phyloP scores from a whole-genome alignment of 179 eudicot species.

The Nepenthes alata region DNA sequence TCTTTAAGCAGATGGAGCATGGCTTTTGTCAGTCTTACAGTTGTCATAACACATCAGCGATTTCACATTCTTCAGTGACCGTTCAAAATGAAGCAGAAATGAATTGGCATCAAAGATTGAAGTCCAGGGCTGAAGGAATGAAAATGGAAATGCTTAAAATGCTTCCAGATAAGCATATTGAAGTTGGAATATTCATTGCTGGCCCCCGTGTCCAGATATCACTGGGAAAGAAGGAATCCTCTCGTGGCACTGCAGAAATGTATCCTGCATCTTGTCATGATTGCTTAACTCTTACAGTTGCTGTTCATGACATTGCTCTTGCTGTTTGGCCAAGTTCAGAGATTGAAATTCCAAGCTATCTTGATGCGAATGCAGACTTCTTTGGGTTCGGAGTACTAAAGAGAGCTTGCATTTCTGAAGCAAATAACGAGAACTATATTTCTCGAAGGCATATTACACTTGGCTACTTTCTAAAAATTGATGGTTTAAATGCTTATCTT shows the following conservation, averaged over 20 bases:
- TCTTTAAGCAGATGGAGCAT: conserved; percentile 37
- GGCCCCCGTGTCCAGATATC: conserved; percentile 55
- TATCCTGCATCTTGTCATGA: conserved; percentile 17
- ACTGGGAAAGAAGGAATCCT: conserved; percentile 26
- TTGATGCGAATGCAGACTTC: conserved; percentile 24
- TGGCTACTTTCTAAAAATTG: conserved; percentile 23
- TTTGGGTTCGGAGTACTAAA: conserved; percentile 25
- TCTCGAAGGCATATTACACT: conserved; percentile 36
- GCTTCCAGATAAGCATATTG: conserved; percentile 53
- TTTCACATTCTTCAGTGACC: conserved; percentile 20
- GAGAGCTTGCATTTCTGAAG: conserved; percentile 14
- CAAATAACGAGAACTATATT: conserved; percentile 25
- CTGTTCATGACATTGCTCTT: conserved; percentile 37
- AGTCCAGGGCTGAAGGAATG: conserved; percentile 26
- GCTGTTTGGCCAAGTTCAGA: conserved; percentile 45
- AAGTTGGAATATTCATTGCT: conserved; percentile 44
- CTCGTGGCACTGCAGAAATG: conserved; percentile 13
- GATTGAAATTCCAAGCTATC: conserved; percentile 21
- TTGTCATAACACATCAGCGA: conserved; percentile 12
- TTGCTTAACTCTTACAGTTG: conserved; percentile 28
- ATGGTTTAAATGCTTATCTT: conserved; percentile 57
- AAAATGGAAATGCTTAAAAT: conserved; percentile 29
- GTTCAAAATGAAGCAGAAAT: conserved; percentile 18
- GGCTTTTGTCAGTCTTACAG: conserved; percentile 18
- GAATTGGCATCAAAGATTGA: conserved; percentile 22